Percentiles rank a stretch among this genome's conserved stretches.
These are phyloP conservation scores for Thalassiosira hispida DNA, from an alignment of 352 stramenopile species.

Conservation along the genomic window DNA sequence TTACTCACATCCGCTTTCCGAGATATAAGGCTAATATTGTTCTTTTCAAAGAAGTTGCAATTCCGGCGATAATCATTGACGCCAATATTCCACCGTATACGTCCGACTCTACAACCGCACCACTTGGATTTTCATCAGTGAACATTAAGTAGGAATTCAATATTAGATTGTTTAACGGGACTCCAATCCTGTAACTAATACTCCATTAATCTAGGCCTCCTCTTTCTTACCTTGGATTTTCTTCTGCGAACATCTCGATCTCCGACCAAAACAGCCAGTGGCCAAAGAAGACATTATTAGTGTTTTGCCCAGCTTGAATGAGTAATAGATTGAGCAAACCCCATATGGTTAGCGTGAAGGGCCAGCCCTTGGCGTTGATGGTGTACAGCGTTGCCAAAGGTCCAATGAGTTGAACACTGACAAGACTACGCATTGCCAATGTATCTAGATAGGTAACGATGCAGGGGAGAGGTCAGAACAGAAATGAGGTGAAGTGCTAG, in stretches of 20 bases:
- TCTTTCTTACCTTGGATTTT: slow-evolving; percentile 61
- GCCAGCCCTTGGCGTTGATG: slow-evolving; percentile 76
- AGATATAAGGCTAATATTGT: slow-evolving; percentile 75
- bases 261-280: slow-evolving; percentile 76
- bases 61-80: slow-evolving; percentile 63
- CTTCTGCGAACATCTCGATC: slow-evolving; percentile 60
- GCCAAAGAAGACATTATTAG: slow-evolving; percentile 44
- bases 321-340: slow-evolving; percentile 65
- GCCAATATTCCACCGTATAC: slow-evolving; percentile 66
- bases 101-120: slow-evolving; percentile 55
- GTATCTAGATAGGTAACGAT: slow-evolving; percentile 53
- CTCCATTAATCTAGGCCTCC: too few species aligned
- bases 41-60: slow-evolving; percentile 66
- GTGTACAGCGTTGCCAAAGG: slow-evolving; percentile 70
- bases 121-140: slow-evolving; percentile 45
- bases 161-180: not conserved
- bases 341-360: slow-evolving; percentile 68
- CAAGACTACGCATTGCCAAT: slow-evolving; percentile 41
- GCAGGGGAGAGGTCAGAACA: not conserved
- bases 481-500: not conserved
- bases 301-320: slow-evolving; percentile 39
- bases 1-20: slow-evolving; percentile 53
- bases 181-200: too few species aligned
- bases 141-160: slow-evolving; percentile 18
- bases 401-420: slow-evolving; percentile 55